phyloP scores from a whole-genome alignment of 2,329 filamentous ascomycete species.

The Sclerotinia spermophila region DNA sequence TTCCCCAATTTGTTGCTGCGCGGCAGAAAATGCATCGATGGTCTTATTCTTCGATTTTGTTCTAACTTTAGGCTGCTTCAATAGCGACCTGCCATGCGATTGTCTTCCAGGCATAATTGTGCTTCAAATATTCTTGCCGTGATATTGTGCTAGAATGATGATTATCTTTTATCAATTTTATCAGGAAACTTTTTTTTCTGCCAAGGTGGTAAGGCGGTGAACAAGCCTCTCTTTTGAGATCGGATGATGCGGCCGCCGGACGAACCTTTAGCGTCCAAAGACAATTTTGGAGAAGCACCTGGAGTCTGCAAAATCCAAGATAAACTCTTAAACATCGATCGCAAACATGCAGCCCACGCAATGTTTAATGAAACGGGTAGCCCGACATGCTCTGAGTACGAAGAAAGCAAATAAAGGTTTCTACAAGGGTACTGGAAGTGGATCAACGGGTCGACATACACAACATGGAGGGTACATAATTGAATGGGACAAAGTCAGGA shows the following conservation, averaged over 20 bases:
- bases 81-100: slow-evolving; percentile 35
- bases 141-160: slow-evolving; percentile 12
- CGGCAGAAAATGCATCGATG: slow-evolving; percentile 60
- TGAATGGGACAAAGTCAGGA: slow-evolving; percentile 84
- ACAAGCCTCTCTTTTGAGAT: neutral
- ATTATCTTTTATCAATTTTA: slow-evolving; percentile 26
- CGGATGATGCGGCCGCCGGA: slow-evolving; percentile 28
- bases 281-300: slow-evolving; percentile 16
- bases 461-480: slow-evolving; percentile 80
- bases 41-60: slow-evolving; percentile 45
- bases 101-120: slow-evolving; percentile 38
- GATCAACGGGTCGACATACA: slow-evolving; percentile 81
- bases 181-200: slow-evolving; percentile 28
- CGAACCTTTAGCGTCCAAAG: neutral
- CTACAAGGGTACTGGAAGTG: slow-evolving; percentile 94
- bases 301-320: slow-evolving; percentile 5
- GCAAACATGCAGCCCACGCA: slow-evolving; percentile 62
- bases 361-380: slow-evolving; percentile 62
- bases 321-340: neutral
- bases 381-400: slow-evolving; percentile 78
- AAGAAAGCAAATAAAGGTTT: slow-evolving; percentile 91
- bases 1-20: slow-evolving; percentile 53
- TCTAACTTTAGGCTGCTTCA: slow-evolving; percentile 39
- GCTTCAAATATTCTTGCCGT: neutral
- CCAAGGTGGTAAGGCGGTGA: neutral